phyloP scores from a whole-genome alignment of 495 filamentous ascomycete species.

The Chaetomium cochliodes region DNA sequence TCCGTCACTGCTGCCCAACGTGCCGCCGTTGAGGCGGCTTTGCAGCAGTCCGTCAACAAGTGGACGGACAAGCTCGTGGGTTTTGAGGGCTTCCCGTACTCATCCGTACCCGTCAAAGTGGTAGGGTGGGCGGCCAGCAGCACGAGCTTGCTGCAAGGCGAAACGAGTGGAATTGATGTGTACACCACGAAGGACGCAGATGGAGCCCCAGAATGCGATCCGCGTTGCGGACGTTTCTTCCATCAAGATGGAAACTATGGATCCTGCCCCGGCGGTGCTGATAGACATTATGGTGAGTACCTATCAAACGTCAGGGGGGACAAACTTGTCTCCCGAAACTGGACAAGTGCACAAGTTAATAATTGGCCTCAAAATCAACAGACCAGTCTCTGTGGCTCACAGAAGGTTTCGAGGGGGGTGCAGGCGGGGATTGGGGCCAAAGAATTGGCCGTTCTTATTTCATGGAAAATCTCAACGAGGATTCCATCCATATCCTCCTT shows the following conservation, averaged over 20 bases:
- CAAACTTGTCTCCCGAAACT: neutral
- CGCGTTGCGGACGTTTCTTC: neutral
- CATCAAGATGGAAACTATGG: neutral
- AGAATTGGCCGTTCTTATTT: neutral
- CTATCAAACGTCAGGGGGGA: too few species aligned
- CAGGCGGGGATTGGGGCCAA: neutral
- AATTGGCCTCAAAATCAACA: neutral
- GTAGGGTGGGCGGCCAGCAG: neutral
- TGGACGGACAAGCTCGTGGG: neutral
- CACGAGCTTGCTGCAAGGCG: neutral
- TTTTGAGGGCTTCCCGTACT: neutral
- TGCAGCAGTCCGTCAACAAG: neutral
- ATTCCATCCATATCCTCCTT: neutral
- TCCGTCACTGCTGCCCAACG: conserved; percentile 7
- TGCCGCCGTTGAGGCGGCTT: neutral
- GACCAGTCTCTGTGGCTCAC: conserved; percentile 2
- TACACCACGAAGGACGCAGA: neutral
- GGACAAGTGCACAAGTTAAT: neutral
- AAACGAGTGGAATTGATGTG: neutral
- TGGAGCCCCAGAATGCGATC: neutral
- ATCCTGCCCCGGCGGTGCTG: conserved; percentile 1
- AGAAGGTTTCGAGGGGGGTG: neutral
- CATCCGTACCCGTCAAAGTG: neutral
- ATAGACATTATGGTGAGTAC: neutral
- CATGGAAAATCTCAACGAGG: neutral